Conservation (phyloP, 1,284 basidiomycete species). For the Heliocybe sulcata region DNA sequence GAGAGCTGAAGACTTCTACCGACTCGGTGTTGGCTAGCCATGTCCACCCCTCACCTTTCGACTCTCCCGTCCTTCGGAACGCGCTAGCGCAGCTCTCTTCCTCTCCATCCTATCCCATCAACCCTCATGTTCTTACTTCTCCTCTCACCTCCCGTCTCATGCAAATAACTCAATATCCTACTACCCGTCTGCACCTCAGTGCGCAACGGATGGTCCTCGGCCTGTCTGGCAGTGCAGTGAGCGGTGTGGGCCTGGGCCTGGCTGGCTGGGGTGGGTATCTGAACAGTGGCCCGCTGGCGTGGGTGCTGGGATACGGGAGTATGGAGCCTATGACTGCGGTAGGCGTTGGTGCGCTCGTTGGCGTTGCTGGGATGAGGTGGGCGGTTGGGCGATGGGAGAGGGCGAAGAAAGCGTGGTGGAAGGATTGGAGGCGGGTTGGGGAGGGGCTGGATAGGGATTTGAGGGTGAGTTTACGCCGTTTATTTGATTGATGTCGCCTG, state of each 20-base stretch:
- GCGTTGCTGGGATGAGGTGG: slow-evolving; percentile 53
- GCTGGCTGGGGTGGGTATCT: slow-evolving; percentile 49
- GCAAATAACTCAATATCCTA: slow-evolving; percentile 54
- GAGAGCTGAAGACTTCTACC: slow-evolving; percentile 34
- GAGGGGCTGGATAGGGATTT: slow-evolving; percentile 70
- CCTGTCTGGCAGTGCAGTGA: slow-evolving; percentile 36
- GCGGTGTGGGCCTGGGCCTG: slow-evolving; percentile 37
- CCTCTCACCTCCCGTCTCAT: slow-evolving; percentile 50
- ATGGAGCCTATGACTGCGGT: slow-evolving; percentile 51
- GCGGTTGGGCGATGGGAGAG: slow-evolving; percentile 66
- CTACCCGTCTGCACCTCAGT: slow-evolving; percentile 55
- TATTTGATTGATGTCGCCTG: neutral
- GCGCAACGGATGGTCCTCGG: slow-evolving; percentile 59
- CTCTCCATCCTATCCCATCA: slow-evolving; percentile 42
- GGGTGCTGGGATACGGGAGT: slow-evolving; percentile 20
- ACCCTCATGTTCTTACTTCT: slow-evolving; percentile 40
- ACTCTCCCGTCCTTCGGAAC: slow-evolving; percentile 66
- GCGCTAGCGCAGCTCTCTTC: slow-evolving; percentile 47
- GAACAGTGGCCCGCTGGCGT: slow-evolving; percentile 30
- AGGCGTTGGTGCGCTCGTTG: slow-evolving; percentile 52
- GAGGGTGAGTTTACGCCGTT: slow-evolving; percentile 33
- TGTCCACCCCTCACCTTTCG: slow-evolving; percentile 32
- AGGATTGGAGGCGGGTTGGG: slow-evolving; percentile 64
- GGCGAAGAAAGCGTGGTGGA: slow-evolving; percentile 66
- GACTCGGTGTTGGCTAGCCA: slow-evolving; percentile 33